A percentile compares a stretch with the other conserved stretches of the same genome.
phyloP scores from a whole-genome alignment of 2,329 filamentous ascomycete genomes.

The Ceratocystis cacaofunesta region DNA sequence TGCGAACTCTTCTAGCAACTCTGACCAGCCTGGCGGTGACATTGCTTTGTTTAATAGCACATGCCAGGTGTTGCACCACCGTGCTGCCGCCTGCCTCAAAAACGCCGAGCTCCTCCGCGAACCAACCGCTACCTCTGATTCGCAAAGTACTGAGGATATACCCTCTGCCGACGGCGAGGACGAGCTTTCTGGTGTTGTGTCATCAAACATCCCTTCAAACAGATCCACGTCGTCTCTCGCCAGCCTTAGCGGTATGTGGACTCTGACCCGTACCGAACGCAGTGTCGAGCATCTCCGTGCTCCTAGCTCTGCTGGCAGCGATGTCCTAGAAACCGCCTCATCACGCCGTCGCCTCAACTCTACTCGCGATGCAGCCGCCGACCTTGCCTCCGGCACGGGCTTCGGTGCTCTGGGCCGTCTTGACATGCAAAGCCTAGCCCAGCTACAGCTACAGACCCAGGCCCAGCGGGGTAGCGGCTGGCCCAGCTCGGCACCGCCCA shows the following conservation, averaged over 20 bases:
- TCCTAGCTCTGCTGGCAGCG: slow-evolving; percentile 39
- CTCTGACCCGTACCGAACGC: background rate
- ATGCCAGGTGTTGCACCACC: slow-evolving; percentile 36
- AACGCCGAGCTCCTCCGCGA: slow-evolving; percentile 33
- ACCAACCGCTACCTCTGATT: background rate
- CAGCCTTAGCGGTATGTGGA: slow-evolving; percentile 17
- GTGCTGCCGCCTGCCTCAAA: slow-evolving; percentile 37
- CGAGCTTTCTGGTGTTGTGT: slow-evolving; percentile 18
- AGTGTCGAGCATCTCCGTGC: slow-evolving; percentile 25
- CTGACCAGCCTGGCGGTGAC: slow-evolving; percentile 32
- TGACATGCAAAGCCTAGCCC: slow-evolving; percentile 12
- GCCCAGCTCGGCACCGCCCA: background rate
- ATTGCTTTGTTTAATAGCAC: slow-evolving; percentile 37
- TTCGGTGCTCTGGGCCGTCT: slow-evolving; percentile 17
- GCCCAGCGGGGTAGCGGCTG: background rate
- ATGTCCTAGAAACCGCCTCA: slow-evolving; percentile 23
- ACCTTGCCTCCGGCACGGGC: slow-evolving; percentile 15
- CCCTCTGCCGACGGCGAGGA: slow-evolving; percentile 22
- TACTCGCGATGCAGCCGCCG: slow-evolving; percentile 1
- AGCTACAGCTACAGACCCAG: slow-evolving; percentile 12
- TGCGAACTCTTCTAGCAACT: slow-evolving; percentile 26
- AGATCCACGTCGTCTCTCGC: slow-evolving; percentile 16
- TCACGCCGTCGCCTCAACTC: slow-evolving; percentile 6
- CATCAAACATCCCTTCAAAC: slow-evolving; percentile 19
- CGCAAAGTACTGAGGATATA: background rate